These are phyloP conservation scores for Emydomyces testavorans DNA, from an alignment of 2,329 filamentous ascomycete species.

Conservation along the genomic window DNA sequence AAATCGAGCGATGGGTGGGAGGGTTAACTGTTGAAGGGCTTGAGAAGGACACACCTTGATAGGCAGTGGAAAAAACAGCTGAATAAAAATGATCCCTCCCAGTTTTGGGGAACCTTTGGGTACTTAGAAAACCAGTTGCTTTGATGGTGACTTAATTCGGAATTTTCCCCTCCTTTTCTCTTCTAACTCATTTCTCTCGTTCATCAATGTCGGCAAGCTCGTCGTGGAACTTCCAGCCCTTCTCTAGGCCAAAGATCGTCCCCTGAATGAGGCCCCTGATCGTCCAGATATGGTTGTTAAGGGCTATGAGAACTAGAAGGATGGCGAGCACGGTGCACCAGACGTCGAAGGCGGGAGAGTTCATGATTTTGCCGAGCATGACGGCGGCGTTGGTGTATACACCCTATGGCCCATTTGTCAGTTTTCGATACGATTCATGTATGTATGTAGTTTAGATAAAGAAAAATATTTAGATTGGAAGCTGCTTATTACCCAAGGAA, in stretches of 20 bases:
- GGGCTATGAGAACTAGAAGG: slow-evolving; percentile 27
- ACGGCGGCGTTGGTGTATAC: slow-evolving; percentile 33
- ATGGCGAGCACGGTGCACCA: slow-evolving; percentile 30
- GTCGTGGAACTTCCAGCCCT: slow-evolving; percentile 19
- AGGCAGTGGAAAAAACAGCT: not conserved
- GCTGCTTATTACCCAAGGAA: slow-evolving; percentile 31
- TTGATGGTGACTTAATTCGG: no score
- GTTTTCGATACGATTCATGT: not conserved
- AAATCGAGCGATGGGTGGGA: not conserved
- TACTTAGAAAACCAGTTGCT: not conserved
- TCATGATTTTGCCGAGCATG: slow-evolving; percentile 30
- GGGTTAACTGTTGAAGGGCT: not conserved
- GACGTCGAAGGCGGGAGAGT: slow-evolving; percentile 30
- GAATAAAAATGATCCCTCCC: not conserved
- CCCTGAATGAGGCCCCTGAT: slow-evolving; percentile 25
- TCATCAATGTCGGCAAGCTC: not conserved
- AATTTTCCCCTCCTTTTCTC: no score
- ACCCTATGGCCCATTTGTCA: slow-evolving; percentile 20
- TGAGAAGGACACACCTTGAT: not conserved
- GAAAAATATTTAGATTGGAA: not conserved
- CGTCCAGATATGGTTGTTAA: slow-evolving; percentile 25
- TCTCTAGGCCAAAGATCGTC: slow-evolving; percentile 23
- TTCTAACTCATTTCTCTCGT: not conserved
- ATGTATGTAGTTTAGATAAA: not conserved
- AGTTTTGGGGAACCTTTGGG: not conserved